Evolutionary conservation across 2,329 filamentous ascomycete genomes (phyloP).

Genomic region (Phialocephala sp.): DNA sequence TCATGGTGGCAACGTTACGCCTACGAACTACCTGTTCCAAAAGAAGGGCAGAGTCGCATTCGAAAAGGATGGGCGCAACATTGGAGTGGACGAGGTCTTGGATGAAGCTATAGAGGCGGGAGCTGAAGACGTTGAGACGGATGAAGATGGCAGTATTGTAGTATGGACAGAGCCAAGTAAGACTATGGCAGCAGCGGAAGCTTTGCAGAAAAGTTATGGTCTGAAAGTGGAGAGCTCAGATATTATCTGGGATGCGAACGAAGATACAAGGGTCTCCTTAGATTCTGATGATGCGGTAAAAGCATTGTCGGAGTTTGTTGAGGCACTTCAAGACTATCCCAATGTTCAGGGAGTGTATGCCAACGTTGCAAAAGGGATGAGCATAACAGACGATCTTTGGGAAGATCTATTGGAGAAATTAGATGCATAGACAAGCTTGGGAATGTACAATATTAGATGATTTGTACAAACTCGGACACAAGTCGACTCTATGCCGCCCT

Average conservation of each 20-base stretch:
- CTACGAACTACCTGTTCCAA: constrained; percentile 84
- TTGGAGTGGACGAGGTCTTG: constrained; percentile 70
- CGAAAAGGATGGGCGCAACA: constrained; percentile 57
- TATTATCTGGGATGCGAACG: constrained; percentile 84
- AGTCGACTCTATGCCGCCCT: neutral
- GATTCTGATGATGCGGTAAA: constrained; percentile 59
- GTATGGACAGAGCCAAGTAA: constrained; percentile 72
- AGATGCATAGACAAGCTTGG: constrained; percentile 45
- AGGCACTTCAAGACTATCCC: constrained; percentile 66
- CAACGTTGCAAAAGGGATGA: constrained; percentile 63
- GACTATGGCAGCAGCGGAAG: constrained; percentile 67
- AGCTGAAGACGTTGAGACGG: constrained; percentile 72
- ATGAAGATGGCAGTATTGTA: constrained; percentile 72
- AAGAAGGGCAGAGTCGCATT: constrained; percentile 79
- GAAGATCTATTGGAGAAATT: constrained; percentile 57
- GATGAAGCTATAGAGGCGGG: constrained; percentile 86
- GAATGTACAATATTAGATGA: constrained; percentile 25
- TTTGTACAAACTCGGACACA: constrained; percentile 1
- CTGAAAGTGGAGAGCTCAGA: constrained; percentile 76
- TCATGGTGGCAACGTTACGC: constrained; percentile 69
- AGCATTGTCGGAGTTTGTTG: constrained; percentile 64
- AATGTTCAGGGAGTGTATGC: constrained; percentile 82
- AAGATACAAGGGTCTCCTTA: constrained; percentile 74
- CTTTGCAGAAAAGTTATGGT: constrained; percentile 65
- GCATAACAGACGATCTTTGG: constrained; percentile 60